Evolutionary conservation across 306 rosid genomes (phyloP), one percentile per base, ranked within the genome.

Genomic region (Inga leiocalycina): DNA sequence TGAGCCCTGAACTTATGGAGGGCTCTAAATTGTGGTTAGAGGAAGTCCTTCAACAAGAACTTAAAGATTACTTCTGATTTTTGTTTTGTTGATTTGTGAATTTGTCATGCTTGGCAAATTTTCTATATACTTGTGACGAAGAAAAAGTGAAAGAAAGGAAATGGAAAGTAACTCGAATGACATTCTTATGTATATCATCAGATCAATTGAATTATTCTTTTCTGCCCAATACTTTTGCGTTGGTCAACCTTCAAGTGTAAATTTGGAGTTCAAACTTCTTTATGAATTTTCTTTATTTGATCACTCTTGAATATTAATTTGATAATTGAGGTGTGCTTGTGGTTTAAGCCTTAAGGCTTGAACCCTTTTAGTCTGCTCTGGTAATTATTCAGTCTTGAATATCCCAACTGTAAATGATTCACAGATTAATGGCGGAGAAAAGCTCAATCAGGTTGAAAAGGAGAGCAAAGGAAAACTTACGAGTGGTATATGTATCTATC

Each of bases 1-100:
- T 93, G 83, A 93, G 97, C 74, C 97, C 97, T 51, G 88, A 91
- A 46, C 89, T 93, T 52, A 93, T 93, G 97, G 91, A 89, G 19
- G 92, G 87, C 4, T 91, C 93, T 0, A 44, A 81, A 3, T 12
- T 84, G 65, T 91, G 90, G 92, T 81, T 93, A 9, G 90, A 93
- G 32, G 86, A 91, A 56, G 87, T 79, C 37, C 84, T 92, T 30
- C 64, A 81, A 32, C 89, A 79, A 6, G 89, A 92, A 43, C 71
- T 84, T 10, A 20, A 76, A 67, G 67, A 81, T 56, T 80, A 1
- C 30, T 74, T 20, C 30, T 76, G 22, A 71, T 15, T 46, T 51
- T 70, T 45, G 35, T 52, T 84, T 10, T 62, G 68, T 35, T 32
- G 71, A 66, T 35, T 67, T 16, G 2, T 15, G 72, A 0, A 8